Evolutionary conservation across 129 eudicot species (phyloP), one percentile per base, ranked within the genome.

Genomic region (Smallanthus sonchifolius): DNA sequence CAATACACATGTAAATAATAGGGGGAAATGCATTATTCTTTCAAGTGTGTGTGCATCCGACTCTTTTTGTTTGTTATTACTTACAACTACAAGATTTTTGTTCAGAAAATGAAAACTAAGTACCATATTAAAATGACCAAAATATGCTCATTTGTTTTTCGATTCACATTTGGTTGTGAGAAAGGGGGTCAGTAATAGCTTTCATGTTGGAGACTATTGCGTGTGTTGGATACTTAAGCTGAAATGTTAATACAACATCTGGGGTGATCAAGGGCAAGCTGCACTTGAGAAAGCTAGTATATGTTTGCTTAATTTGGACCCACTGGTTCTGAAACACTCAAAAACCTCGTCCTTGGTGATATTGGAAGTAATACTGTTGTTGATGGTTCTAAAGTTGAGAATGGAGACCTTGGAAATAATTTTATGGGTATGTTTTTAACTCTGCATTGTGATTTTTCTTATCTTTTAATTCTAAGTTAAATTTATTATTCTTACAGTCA

Each of bases 211-310:
- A n/a, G n/a, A n/a, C n/a, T n/a, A n/a, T n/a, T n/a, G n/a, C n/a
- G n/a, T n/a, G n/a, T n/a, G n/a, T n/a, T n/a, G n/a, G n/a, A n/a
- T n/a, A n/a, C n/a, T n/a, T n/a, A 4, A 11, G 16, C 5, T 47
- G 10, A n/a, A 11, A 36, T 61, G 13, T 43, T 45, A n/a, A 63
- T 79, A 84, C 86, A 93, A 97, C 85, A 94, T 94, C 20, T 94
- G 98, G 98, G 98, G 98, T 75, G 98, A 94, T 77, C 98, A 90
- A 82, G 98, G 98, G 73, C 98, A 94, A 75, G 81, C 93, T 81
- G 97, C 97, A 9, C 86, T 94, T 44, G 98, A 90, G 80, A 94
- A 90, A 84, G 89, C 97, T 32, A 94, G 98, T 86, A 81, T 94
- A 32, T 94, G 98, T 60, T 88, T 94, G 80, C 91, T 94, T 74